Evolutionary conservation across 768 basidiomycete genomes (phyloP), one percentile per base, ranked within the genome.

Genomic region (Fistulinella prunicolor): DNA sequence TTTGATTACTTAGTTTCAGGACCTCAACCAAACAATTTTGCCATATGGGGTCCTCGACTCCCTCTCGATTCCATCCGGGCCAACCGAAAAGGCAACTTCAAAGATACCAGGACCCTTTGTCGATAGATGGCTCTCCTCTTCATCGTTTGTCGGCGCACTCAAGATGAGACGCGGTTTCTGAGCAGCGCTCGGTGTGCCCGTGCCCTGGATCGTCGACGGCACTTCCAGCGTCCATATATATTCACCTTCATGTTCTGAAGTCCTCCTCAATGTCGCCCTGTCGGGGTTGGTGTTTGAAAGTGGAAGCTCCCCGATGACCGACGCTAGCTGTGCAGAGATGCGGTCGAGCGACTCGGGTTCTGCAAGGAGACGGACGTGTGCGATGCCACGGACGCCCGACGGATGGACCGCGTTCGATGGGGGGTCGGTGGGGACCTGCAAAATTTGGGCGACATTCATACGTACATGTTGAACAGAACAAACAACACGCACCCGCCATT

Each of bases 41-140:
- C 78, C 79, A 48, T 75, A 81, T 13, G 78, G 79, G 1, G 77
- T 81, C 5, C 42, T 59, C 2, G 62, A 58, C 38, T 53, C 60
- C 14, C 68, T 73, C n/a, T 56, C 60, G 13, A 62, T 63, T 8
- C 61, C 60, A 6, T 56, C 57, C 3, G 49, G 60, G 5, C 57
- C 56, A 1, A 81, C 73, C 39, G 51, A 67, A 49, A 85, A 74
- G 1, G 69, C 81, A 3, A 85, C 69, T 54, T 85, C 83, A 46
- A 73, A 78, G 1, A 84, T 73, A 3, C 76, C 74, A 8, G 66
- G 46, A 0, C 67, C 68, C 8, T 53, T 53, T 16, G 47, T 41
- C 23, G 41, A 42, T 42, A 73, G 42, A 57, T 74, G 68, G 10
- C 35, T 42, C 10, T 42, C 35, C 44, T 80, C 73, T 12, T 65